Evolutionary conservation across 2,329 filamentous ascomycete species (phyloP).

Genomic region (Trichoderma harzianum): DNA sequence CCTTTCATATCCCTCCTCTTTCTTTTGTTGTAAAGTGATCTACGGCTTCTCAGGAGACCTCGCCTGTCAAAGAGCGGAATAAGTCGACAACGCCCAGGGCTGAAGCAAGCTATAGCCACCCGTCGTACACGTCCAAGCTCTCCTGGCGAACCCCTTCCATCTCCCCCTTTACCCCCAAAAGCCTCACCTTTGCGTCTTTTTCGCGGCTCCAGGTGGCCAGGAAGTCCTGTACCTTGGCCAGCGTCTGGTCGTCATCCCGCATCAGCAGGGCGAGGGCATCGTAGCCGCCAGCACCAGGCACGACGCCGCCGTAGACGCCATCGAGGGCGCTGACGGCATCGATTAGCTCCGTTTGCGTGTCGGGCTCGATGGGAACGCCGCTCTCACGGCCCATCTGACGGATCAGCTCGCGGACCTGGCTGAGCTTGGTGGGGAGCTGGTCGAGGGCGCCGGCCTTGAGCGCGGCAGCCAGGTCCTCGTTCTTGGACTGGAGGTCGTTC

Average conservation of each 20-base stretch:
- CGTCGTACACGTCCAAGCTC: conserved; percentile 40
- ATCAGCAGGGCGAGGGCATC: conserved; percentile 84
- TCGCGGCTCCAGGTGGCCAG: conserved; percentile 62
- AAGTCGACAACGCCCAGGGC: neutral
- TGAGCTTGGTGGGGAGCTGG: conserved; percentile 47
- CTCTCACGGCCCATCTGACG: conserved; percentile 71
- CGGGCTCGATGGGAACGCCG: conserved; percentile 84
- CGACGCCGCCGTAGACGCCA: conserved; percentile 86
- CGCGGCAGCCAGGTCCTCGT: conserved; percentile 65
- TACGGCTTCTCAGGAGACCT: neutral
- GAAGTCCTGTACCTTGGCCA: conserved; percentile 57
- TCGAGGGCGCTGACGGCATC: conserved; percentile 69
- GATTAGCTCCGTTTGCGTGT: conserved; percentile 77
- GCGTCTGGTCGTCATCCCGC: conserved; percentile 65
- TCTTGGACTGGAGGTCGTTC: conserved; percentile 69
- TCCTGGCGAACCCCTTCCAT: conserved; percentile 61
- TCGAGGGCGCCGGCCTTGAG: conserved; percentile 51
- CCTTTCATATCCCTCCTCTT: neutral
- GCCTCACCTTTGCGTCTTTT: conserved; percentile 60
- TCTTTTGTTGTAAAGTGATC: neutral
- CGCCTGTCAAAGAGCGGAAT: neutral
- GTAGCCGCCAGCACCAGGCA: conserved; percentile 90
- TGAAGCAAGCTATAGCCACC: conserved; percentile 37
- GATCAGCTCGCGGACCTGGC: conserved; percentile 58
- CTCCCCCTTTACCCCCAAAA: conserved; percentile 69